These are phyloP conservation scores for Penicillium roqueforti DNA, from an alignment of 495 filamentous ascomycete genomes.

Conservation along the genomic window DNA sequence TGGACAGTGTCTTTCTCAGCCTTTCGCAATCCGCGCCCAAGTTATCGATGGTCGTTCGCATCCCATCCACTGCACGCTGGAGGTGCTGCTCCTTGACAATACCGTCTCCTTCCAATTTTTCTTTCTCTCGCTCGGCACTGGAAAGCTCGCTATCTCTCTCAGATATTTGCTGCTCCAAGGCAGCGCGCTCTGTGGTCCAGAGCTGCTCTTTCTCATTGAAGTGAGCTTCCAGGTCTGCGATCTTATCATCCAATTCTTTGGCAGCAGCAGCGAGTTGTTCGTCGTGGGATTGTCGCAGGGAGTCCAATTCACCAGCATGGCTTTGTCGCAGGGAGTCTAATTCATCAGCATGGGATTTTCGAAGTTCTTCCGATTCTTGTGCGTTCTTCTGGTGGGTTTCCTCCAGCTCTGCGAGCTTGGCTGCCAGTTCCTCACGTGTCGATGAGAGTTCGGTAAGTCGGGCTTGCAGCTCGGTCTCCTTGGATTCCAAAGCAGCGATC, in stretches of 20 bases:
- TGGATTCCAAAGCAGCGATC: conserved; percentile 23
- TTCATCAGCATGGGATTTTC: conserved; percentile 27
- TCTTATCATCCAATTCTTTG: conserved; percentile 35
- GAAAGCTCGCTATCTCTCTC: conserved; percentile 37
- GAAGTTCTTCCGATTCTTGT: conserved; percentile 17
- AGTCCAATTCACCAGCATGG: conserved; percentile 32
- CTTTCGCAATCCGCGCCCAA: conserved; percentile 54
- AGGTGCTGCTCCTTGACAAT: conserved; percentile 49
- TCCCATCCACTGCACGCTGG: conserved; percentile 44
- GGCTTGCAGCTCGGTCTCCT: conserved; percentile 23
- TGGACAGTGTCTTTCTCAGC: conserved; percentile 53
- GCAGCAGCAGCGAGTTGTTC: conserved; percentile 28
- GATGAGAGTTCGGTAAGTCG: conserved; percentile 32
- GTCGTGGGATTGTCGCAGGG: conserved; percentile 19
- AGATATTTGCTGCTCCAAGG: conserved; percentile 33
- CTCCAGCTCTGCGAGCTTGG: conserved; percentile 20
- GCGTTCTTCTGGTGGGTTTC: conserved; percentile 23
- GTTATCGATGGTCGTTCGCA: conserved; percentile 49
- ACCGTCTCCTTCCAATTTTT: conserved; percentile 43
- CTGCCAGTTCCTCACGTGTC: conserved; percentile 25
- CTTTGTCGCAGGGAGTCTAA: conserved; percentile 22
- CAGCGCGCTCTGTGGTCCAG: conserved; percentile 34
- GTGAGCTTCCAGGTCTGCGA: conserved; percentile 35
- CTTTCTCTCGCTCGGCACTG: conserved; percentile 46
- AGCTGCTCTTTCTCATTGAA: conserved; percentile 34